Conservation (phyloP, 352 stramenopile genomes). For the Halophytophthora polymorphica region DNA sequence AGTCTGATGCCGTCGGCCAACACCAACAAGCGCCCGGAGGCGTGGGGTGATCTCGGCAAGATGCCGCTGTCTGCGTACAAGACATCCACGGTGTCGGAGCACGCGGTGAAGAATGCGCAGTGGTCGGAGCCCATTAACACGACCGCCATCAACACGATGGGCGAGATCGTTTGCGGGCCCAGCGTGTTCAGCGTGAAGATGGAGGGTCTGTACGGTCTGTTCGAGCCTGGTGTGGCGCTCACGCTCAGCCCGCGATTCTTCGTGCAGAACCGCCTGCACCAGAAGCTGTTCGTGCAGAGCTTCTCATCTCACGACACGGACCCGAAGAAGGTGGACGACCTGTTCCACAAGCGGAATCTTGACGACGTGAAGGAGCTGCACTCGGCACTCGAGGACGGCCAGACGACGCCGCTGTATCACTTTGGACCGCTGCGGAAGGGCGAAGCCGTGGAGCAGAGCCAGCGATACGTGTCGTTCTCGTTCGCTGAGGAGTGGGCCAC, state of each 20-base stretch:
- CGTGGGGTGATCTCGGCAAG: slow-evolving; percentile 56
- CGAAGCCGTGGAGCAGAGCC: slow-evolving; percentile 49
- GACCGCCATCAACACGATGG: slow-evolving; percentile 82
- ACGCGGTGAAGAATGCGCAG: slow-evolving; percentile 53
- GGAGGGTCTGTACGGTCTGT: slow-evolving; percentile 77
- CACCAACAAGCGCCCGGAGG: slow-evolving; percentile 42
- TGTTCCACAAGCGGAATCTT: slow-evolving; percentile 66
- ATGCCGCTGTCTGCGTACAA: slow-evolving; percentile 51
- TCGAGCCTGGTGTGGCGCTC: slow-evolving; percentile 71
- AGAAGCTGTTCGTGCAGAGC: slow-evolving; percentile 74
- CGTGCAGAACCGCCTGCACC: slow-evolving; percentile 78
- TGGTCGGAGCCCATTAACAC: slow-evolving; percentile 85
- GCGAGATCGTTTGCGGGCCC: slow-evolving; percentile 66
- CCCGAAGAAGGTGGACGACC: slow-evolving; percentile 56
- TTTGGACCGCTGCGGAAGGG: slow-evolving; percentile 76
- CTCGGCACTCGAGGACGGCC: slow-evolving; percentile 48
- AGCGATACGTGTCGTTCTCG: slow-evolving; percentile 83
- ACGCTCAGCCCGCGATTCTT: slow-evolving; percentile 81
- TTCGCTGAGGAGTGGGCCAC: slow-evolving; percentile 60
- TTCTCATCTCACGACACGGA: slow-evolving; percentile 66
- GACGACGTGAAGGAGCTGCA: slow-evolving; percentile 59
- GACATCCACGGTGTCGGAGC: slow-evolving; percentile 46
- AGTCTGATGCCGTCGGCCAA: slow-evolving; percentile 62
- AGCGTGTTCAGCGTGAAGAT: slow-evolving; percentile 82
- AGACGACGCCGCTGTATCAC: slow-evolving; percentile 71